Evolutionary conservation across 2,329 filamentous ascomycete species (phyloP), one percentile per base, ranked within the genome.

Genomic region (Pseudocercospora macadamiae): DNA sequence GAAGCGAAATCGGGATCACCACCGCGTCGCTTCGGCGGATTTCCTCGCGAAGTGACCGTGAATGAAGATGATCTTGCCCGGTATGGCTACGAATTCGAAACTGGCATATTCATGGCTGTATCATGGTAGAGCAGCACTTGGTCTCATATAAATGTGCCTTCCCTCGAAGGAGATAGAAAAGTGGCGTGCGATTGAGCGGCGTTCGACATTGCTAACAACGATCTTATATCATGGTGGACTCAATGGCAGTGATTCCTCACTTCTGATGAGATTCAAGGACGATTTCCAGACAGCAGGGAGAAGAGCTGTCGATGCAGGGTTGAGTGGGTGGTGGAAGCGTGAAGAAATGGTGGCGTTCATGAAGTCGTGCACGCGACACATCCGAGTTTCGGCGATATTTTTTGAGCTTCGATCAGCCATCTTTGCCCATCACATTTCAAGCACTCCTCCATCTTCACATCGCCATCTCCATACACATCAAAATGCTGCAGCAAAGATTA

Each of bases 401-500:
- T 30, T 49, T 28, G 14, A 9, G 32, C 23, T 25, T 49, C 14
- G n/a, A 32, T 10, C 26, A 19, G n/a, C 3, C 6, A 49, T 28
- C 16, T 18, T 5, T 18, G n/a, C 47, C 23, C 47, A 18, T 23
- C 19, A 7, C 9, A 23, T 23, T 19, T 14, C 42, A 42, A 14
- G n/a, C 14, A 54, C 49, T 25, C 16, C 45, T 42, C 18, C 52
- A 63, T 51, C 51, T 39, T 30, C 42, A 39, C 45, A 26, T 42
- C 32, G 44, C 23, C 57, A 54, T 30, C 48, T 51, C 55, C n/a
- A 57, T 52, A 42, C 28, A 55, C 8, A 55, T 42, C 55, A 64
- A 23, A 57, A 80, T 83, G 78, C 76, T 83, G 62, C 80, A 81
- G 73, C 78, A 79, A 73, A 76, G 77, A 63, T 65, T 82, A 60